Base-by-base conservation (phyloP, 805 yeast genomes). In the Metschnikowia borealis region DNA sequence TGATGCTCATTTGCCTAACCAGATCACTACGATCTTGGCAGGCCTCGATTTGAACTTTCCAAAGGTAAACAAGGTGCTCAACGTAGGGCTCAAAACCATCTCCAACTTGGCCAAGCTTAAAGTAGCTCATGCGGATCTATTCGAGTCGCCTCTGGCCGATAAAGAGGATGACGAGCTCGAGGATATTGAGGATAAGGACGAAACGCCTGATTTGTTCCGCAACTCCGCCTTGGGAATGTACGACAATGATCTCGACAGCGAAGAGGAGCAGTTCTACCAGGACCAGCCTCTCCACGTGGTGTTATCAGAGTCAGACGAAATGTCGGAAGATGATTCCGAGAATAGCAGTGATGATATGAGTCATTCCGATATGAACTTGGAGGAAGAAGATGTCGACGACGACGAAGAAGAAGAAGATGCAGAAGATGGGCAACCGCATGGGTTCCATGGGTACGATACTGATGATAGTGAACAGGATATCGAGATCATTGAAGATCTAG, bases 191-290 rank as follows among this genome's bases (percentile, higher is more conserved):
- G 70, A 74, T 29, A 63, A 77, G 31, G 95, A 86, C 47, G 92
- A 89, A 47, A 81, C 90, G 0, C 90, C 96, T 0, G 91, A 91
- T 63, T 72, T 91, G 61, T 83, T 92, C 66, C 74, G 85, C 37
- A 91, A 94, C 63, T 91, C 97, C 0, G 88, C 97, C 0, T 73
- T 92, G 38, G 97, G 97, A 1, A 91, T 92, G 95, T 92, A 86
- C 63, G 97, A 92, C 59, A 84, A 87, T 37, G 94, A 85, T 46
- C 77, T 80, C 34, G 85, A 82, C 54, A 80, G 80, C 40, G 86
- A 83, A 33, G 85, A 80, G 11, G 84, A 79, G 7, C 80, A 75
- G 23, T 67, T 61, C 42, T 66, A 64, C 38, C 70, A n/a, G 38
- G 73, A 61, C 6, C 66, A 64, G 2, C 51, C 71, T 43, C 75